phyloP scores from a whole-genome alignment of 169 alveolate genomes.

The Eimeria maxima region DNA sequence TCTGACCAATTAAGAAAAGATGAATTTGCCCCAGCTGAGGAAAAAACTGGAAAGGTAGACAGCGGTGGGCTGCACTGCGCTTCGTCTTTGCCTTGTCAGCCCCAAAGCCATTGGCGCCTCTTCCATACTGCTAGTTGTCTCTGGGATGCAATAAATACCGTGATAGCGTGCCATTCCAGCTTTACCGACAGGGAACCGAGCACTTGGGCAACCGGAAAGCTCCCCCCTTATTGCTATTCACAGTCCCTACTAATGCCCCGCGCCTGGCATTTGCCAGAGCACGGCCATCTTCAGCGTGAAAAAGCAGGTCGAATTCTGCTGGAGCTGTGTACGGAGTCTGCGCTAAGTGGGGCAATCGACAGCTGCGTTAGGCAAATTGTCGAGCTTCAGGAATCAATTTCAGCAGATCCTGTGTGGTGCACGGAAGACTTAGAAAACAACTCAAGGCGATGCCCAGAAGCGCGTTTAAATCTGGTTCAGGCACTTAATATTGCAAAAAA shows the following conservation, averaged over 20 bases:
- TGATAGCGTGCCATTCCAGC: not conserved
- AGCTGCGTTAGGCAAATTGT: constrained; percentile 63
- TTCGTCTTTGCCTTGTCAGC: constrained; percentile 26
- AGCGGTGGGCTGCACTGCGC: not conserved
- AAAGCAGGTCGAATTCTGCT: not conserved
- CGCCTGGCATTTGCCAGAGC: not conserved
- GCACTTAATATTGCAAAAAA: not conserved
- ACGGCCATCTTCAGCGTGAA: constrained; percentile 27
- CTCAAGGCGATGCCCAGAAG: not conserved
- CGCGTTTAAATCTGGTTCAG: not conserved
- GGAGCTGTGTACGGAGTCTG: constrained; percentile 1
- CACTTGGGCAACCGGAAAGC: not conserved
- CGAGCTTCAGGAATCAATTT: not conserved
- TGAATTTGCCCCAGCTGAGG: not conserved
- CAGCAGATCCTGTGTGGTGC: not conserved
- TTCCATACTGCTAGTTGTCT: constrained; percentile 56
- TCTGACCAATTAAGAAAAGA: not conserved
- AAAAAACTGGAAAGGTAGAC: not conserved
- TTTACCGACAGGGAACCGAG: not conserved
- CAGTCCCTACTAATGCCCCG: constrained; percentile 34
- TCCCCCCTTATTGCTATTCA: not conserved
- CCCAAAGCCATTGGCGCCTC: constrained; percentile 54
- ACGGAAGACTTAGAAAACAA: not conserved
- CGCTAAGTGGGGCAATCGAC: constrained; percentile 19
- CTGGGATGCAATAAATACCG: constrained; percentile 1